These are phyloP conservation scores for Chloris gayana DNA, from an alignment of 176 grass and related monocot genomes.

Conservation along the genomic window DNA sequence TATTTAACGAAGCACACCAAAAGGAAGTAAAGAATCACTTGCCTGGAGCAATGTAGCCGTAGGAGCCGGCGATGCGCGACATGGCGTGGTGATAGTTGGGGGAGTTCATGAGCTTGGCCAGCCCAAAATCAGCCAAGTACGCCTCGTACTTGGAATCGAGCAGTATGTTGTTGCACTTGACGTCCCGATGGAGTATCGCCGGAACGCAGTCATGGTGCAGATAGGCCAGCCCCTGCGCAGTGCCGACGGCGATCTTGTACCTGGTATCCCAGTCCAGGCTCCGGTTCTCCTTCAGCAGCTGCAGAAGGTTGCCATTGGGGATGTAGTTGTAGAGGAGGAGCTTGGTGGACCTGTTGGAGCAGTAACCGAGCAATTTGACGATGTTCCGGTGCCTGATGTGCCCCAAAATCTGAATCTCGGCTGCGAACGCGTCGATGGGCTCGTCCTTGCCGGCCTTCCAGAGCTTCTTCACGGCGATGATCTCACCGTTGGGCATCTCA, in stretches of 20 bases:
- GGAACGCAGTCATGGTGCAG: conserved; percentile 93
- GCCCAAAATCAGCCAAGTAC: conserved; percentile 93
- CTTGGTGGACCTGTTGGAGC: conserved; percentile 89
- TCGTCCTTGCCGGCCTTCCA: conserved; percentile 86
- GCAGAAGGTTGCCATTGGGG: conserved; percentile 83
- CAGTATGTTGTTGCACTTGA: conserved; percentile 97
- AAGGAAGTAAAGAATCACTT: conserved; percentile 37
- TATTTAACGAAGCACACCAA: background rate
- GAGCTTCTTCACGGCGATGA: conserved; percentile 90
- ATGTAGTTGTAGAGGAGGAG: conserved; percentile 98
- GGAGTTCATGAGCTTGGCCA: conserved; percentile 96
- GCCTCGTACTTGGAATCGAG: conserved; percentile 84
- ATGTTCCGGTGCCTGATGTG: conserved; percentile 98
- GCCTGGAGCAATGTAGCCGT: conserved; percentile 98
- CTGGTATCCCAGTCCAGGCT: conserved; percentile 87
- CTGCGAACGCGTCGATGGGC: conserved; percentile 54
- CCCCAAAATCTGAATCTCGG: conserved; percentile 94
- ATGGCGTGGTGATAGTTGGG: conserved; percentile 91
- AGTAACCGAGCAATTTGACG: conserved; percentile 87
- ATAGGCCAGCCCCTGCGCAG: conserved; percentile 86
- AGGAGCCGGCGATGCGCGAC: conserved; percentile 85
- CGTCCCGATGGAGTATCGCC: conserved; percentile 82
- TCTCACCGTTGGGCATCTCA: conserved; percentile 87
- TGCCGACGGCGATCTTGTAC: conserved; percentile 81
- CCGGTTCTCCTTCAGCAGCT: conserved; percentile 80